Evolutionary conservation across 345 rosid species (phyloP).

Genomic region (Salix exigua): DNA sequence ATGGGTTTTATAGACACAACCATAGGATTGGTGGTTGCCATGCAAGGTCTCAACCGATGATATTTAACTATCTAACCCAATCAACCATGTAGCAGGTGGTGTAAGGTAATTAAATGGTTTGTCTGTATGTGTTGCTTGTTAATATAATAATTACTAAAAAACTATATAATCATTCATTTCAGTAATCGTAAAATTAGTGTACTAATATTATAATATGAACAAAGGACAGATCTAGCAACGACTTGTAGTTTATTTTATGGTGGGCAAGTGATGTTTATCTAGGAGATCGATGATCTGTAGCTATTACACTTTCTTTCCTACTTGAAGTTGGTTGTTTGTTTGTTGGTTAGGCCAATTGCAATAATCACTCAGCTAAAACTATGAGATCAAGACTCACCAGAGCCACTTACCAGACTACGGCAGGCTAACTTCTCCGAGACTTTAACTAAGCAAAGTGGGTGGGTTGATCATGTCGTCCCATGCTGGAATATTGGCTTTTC

Average conservation of each 20-base stretch:
- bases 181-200: rapidly evolving
- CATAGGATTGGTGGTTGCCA: constrained; percentile 14
- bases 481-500: not conserved
- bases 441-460: not conserved
- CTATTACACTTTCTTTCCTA: not conserved
- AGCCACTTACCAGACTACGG: not conserved
- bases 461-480: not conserved
- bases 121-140: too few relatives aligned
- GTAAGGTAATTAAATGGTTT: too few relatives aligned
- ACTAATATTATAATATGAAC: not conserved
- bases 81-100: too few relatives aligned
- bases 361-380: not conserved
- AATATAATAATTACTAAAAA: rapidly evolving
- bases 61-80: not conserved
- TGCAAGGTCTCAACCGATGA: constrained; percentile 11
- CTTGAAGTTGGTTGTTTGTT: not conserved
- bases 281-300: not conserved
- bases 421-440: not conserved
- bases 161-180: too few relatives aligned
- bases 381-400: not conserved
- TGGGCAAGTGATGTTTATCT: not conserved
- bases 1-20: not conserved
- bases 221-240: not conserved
- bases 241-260: not conserved
- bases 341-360: constrained; percentile 1